These are phyloP conservation scores for Ramularia collo-cygni DNA, from an alignment of 2,329 filamentous ascomycete genomes.

Conservation along the genomic window DNA sequence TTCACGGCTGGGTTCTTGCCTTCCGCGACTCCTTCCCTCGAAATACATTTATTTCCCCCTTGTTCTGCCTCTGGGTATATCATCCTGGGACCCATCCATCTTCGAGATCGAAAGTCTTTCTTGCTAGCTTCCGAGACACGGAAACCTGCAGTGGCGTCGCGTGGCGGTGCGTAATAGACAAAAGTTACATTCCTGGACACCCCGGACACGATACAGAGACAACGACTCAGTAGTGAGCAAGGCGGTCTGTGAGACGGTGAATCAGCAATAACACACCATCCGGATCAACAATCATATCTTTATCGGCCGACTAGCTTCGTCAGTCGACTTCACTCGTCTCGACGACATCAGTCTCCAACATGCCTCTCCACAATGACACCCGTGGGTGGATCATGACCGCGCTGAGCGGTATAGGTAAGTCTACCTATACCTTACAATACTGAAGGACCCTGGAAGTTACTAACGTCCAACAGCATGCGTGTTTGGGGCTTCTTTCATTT, in stretches of 20 bases:
- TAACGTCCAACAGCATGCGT: slow-evolving; percentile 44
- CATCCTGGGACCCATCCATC: too few relatives aligned
- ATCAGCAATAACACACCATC: neutral
- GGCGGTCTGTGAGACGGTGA: too few relatives aligned
- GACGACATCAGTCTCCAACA: slow-evolving; percentile 17
- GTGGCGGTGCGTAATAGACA: slow-evolving; percentile 10
- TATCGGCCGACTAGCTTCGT: too few relatives aligned
- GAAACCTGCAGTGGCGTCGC: neutral
- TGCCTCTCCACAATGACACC: slow-evolving; percentile 67
- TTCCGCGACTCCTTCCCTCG: neutral
- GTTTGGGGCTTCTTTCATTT: slow-evolving; percentile 76
- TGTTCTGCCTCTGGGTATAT: too few relatives aligned
- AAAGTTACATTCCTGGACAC: neutral
- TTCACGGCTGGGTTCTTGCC: neutral
- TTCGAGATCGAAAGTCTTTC: too few relatives aligned
- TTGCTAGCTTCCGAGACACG: too few relatives aligned
- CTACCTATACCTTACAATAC: neutral
- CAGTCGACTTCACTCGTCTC: neutral
- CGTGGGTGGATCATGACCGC: slow-evolving; percentile 88
- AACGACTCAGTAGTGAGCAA: too few relatives aligned
- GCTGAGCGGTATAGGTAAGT: slow-evolving; percentile 67
- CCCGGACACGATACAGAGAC: slow-evolving; percentile 7
- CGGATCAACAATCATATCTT: slow-evolving; percentile 3
- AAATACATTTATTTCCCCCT: too few relatives aligned
- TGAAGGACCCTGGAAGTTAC: slow-evolving; percentile 2